A percentile compares a stretch with the other conserved stretches of the same genome.
phyloP scores from a whole-genome alignment of 2,329 filamentous ascomycete genomes.

The Fusarium sambucinum region DNA sequence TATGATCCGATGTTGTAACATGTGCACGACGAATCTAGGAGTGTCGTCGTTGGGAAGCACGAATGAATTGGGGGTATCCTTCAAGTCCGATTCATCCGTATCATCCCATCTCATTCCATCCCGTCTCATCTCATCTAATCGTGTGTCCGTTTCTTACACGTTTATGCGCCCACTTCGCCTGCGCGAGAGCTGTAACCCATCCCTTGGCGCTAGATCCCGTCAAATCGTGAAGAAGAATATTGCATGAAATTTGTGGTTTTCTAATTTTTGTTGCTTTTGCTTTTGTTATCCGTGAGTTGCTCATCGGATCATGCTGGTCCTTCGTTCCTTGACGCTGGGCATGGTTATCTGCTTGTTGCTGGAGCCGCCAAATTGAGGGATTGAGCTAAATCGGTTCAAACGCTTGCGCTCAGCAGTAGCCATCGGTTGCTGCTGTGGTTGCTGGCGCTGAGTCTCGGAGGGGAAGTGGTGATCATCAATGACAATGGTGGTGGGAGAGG shows the following conservation, averaged over 20 bases:
- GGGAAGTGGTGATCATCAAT: conserved; percentile 42
- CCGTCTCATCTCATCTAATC: conserved; percentile 41
- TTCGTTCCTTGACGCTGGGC: conserved; percentile 56
- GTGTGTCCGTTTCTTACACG: conserved; percentile 40
- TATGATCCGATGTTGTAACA: conserved; percentile 19
- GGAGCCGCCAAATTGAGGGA: conserved; percentile 63
- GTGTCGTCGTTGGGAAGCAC: conserved; percentile 32
- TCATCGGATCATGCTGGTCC: conserved; percentile 57
- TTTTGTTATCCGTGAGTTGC: conserved; percentile 18
- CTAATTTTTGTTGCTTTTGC: conserved; percentile 30
- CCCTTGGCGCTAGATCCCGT: conserved; percentile 41
- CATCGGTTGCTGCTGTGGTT: conserved; percentile 30
- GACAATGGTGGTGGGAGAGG: conserved; percentile 45
- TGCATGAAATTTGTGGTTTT: conserved; percentile 30
- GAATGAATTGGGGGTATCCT: conserved; percentile 41
- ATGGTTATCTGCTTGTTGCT: conserved; percentile 53
- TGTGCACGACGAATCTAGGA: conserved; percentile 24
- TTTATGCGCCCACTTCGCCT: conserved; percentile 38
- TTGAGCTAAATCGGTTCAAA: conserved; percentile 67
- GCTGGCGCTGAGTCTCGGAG: conserved; percentile 30
- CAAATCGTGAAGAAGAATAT: conserved; percentile 42
- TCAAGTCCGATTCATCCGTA: conserved; percentile 41
- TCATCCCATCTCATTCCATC: conserved; percentile 38
- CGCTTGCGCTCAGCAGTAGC: conserved; percentile 59
- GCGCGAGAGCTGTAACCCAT: conserved; percentile 31